phyloP scores from a whole-genome alignment of 331 rosid genomes.

The Phaseolus coccineus region DNA sequence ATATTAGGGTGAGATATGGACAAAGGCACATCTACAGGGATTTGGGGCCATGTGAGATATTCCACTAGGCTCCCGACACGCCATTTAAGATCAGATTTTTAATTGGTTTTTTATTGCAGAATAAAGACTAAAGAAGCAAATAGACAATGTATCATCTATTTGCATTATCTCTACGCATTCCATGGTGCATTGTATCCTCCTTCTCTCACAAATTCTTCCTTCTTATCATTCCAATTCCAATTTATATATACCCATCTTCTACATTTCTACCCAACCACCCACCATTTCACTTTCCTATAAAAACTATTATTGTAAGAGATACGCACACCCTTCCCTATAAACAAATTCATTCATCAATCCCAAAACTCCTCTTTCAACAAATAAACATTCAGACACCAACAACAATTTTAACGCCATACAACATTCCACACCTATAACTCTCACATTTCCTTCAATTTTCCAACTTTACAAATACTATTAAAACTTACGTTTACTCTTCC shows the following conservation, averaged over 20 bases:
- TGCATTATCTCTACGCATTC: conserved; percentile 43
- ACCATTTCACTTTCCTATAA: not conserved
- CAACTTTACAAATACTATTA: not conserved
- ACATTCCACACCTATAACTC: not conserved
- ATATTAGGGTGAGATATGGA: conserved; percentile 24
- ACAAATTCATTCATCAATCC: not conserved
- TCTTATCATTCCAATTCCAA: conserved; percentile 48
- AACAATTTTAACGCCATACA: not conserved
- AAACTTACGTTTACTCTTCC: not conserved
- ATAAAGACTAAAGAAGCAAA: conserved; percentile 52
- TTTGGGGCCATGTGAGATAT: conserved; percentile 61
- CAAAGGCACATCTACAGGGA: conserved; percentile 48
- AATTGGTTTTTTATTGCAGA: conserved; percentile 39
- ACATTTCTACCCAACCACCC: conserved; percentile 30
- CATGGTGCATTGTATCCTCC: conserved; percentile 64
- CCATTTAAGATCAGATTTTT: conserved; percentile 46
- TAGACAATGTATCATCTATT: conserved; percentile 31
- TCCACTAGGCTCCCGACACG: conserved; percentile 69
- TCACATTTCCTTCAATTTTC: not conserved
- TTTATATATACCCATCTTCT: conserved; percentile 38
- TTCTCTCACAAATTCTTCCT: conserved; percentile 54
- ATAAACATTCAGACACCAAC: not conserved
- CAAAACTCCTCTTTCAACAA: not conserved
- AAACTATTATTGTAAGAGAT: not conserved
- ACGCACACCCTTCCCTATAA: not conserved